phyloP scores from a whole-genome alignment of 2,329 filamentous ascomycete genomes.

The Leptoxyphium fumago region DNA sequence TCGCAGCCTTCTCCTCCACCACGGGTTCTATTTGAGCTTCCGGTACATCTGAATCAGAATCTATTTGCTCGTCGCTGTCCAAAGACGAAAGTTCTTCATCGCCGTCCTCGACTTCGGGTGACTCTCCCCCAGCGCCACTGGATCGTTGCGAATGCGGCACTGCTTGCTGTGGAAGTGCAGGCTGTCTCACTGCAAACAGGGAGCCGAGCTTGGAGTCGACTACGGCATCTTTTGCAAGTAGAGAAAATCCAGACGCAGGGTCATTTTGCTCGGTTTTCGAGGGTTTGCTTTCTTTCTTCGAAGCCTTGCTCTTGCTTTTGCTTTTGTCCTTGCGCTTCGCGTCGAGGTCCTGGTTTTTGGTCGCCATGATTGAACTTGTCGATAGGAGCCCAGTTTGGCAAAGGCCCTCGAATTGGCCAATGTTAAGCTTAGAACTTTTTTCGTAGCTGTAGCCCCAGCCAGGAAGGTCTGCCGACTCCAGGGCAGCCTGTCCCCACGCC shows the following conservation, averaged over 20 bases:
- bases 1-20: constrained; percentile 11
- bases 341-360: no score
- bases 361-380: no score
- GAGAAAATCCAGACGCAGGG: constrained; percentile 5
- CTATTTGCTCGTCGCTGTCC: neutral
- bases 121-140: neutral
- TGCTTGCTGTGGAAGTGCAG: neutral
- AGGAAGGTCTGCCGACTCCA: no score
- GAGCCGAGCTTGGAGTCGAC: constrained; percentile 32
- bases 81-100: neutral
- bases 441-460: no score
- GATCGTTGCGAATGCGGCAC: neutral
- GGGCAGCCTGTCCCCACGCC: no score
- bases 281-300: no score
- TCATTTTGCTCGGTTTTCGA: no score
- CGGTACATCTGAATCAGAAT: neutral
- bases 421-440: no score
- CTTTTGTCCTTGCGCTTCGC: no score
- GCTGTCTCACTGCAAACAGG: constrained; percentile 26
- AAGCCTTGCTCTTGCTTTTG: no score
- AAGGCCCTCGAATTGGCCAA: no score
- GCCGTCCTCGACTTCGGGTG: neutral
- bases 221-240: constrained; percentile 21
- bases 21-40: neutral
- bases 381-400: no score